Evolutionary conservation across 2,329 filamentous ascomycete genomes (phyloP), one percentile per base, ranked within the genome.

Genomic region (Macrophomina tecta): DNA sequence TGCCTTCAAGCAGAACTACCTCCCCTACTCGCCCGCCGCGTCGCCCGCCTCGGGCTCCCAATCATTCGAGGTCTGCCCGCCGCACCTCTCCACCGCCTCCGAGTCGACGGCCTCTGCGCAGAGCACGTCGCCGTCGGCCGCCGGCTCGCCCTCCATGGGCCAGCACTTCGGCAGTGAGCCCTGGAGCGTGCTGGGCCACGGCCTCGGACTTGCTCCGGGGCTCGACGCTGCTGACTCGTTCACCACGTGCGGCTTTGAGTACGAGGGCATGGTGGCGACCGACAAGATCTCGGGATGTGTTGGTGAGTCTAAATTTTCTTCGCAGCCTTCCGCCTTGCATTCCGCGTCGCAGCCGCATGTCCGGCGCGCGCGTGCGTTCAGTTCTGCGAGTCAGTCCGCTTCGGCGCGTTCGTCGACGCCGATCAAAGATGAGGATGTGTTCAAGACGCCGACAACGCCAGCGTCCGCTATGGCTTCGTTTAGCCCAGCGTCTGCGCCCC

Each of bases 171-270:
- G 23, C 23, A 68, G 84, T 83, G 67, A 89, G 79, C 66, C 86
- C 82, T 63, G 91, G 90, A 62, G 79, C 77, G 69, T 86, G 85
- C 69, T 86, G 86, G 68, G 81, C 82, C 72, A 85, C 62, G 84
- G 84, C 64, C 80, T 91, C 42, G 86, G 84, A 61, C 82, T 90
- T 65, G 87, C 85, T 70, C 89, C 89, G 36, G 81, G 83, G 73
- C 90, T 92, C 69, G 86, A 91, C 61, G 83, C 85, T 71, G 82
- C 85, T 68, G 81, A 83, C 73, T 85, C 85, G 75, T 83, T 81
- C 69, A 81, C 85, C 70, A 80, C 84, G 48, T 86, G 91, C 73
- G 79, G 85, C 58, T 87, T 87, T 74, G 80, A 86, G 62, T 82
- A 82, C 67, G 82, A 85, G 5, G 75, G 72, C 40, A 82, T 85